Base-by-base conservation (phyloP, 2,329 filamentous ascomycete genomes). In the Sporothrix pseudoabietina region DNA sequence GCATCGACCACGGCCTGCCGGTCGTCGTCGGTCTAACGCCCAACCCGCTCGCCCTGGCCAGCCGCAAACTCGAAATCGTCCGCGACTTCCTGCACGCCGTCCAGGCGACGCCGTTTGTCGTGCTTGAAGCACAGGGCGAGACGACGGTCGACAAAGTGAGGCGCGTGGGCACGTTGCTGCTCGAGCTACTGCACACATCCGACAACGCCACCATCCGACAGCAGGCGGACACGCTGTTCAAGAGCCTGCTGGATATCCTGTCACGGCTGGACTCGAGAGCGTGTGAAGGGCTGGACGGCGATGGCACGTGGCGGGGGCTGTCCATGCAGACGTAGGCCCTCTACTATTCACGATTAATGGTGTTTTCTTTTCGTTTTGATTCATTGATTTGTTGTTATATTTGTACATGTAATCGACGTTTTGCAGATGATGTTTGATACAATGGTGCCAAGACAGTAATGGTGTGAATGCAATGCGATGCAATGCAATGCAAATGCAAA, bases 211-310 rank as follows among this genome's bases (percentile, higher is more conserved):
- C 30, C 16, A 41, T 69, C 41, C 26, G 16, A 22, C 22, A 44
- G 14, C 63, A 68, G 63, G 63, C 63, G 6, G 63, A 68, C n/a
- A 52, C 63, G 6, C 44, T 68, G 12, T 68, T 68, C 41, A 68
- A 49, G 63, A 32, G 41, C 12, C 16, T 68, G 26, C 26, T 68
- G 22, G 63, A 68, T 22, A 49, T 68, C 16, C 63, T 68, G 12
- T 68, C 63, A 9, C 41, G 41, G 10, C 63, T 68, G 16, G 63
- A 68, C 63, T 68, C 63, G 3, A 68, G 52, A 16, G 63, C 41
- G 12, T 52, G 41, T 14, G 63, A 68, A 22, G 41, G 63, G 14
- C 63, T 52, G 26, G 26, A 57, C 3, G 55, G 22, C 8, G 52
- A 54, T n/a, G 22, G 52, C 52, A 44, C 5, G 3, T 44, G 52